Evolutionary conservation across 768 basidiomycete genomes (phyloP).

Genomic region (Exidia glandulosa): DNA sequence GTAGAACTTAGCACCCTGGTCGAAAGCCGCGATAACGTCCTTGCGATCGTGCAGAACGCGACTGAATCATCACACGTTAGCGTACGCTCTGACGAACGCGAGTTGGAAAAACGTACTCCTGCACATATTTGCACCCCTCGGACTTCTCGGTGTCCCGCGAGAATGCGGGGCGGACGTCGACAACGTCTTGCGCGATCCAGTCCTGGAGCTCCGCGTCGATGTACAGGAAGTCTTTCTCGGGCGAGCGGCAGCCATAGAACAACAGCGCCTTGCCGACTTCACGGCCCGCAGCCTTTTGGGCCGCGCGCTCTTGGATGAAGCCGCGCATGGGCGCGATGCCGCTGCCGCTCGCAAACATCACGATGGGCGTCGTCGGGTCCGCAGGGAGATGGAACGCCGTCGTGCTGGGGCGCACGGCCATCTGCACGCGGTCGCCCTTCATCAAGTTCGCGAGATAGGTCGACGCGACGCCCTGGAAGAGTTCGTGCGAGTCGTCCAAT

Average conservation of each 20-base stretch:
- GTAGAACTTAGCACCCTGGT: constrained; percentile 29
- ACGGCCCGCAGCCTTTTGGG: constrained; percentile 32
- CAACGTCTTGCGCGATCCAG: constrained; percentile 31
- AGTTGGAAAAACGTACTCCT: constrained; percentile 22
- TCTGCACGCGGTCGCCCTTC: constrained; percentile 31
- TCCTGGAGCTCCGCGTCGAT: constrained; percentile 28
- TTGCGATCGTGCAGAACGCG: constrained; percentile 33
- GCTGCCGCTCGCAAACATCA: constrained; percentile 37
- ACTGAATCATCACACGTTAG: too few species aligned
- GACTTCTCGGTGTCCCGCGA: constrained; percentile 19
- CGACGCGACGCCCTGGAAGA: constrained; percentile 36
- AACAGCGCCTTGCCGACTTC: constrained; percentile 30
- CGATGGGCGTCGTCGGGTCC: constrained; percentile 26
- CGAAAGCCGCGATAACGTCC: constrained; percentile 21
- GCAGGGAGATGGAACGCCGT: constrained; percentile 34
- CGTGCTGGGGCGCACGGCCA: constrained; percentile 29
- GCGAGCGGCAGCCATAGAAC: constrained; percentile 38
- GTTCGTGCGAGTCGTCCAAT: constrained; percentile 20
- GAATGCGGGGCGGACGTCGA: constrained; percentile 38
- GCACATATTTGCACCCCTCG: constrained; percentile 28
- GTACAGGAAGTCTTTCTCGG: constrained; percentile 34
- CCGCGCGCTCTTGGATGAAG: constrained; percentile 41
- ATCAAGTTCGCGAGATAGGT: constrained; percentile 31
- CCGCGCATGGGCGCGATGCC: constrained; percentile 41
- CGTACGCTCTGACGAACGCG: background rate